Conservation (phyloP, 345 rosid genomes). For the Gossypioides kirkii region DNA sequence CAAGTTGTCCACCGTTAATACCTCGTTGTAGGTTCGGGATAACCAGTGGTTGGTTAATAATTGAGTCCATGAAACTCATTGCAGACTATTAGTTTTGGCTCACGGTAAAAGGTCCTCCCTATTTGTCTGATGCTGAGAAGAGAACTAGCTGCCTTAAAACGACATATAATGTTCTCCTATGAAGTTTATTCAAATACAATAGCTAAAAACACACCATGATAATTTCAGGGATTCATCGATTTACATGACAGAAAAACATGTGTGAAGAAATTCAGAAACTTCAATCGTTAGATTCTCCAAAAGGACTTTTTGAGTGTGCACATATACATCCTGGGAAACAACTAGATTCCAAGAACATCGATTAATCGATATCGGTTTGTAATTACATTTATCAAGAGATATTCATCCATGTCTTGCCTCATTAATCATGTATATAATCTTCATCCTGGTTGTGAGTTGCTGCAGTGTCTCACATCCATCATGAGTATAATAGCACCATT, state of each 20-base stretch:
- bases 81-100: no score
- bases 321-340: not conserved
- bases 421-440: constrained; percentile 3
- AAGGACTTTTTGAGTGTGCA: constrained; percentile 5
- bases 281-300: not conserved
- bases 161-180: not conserved
- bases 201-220: not conserved
- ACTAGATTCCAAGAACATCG: not conserved
- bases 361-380: not conserved
- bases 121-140: not conserved
- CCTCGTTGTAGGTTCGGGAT: no score
- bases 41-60: no score
- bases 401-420: not conserved
- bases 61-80: no score
- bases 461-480: not conserved
- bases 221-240: not conserved
- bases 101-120: no score
- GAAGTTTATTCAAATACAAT: not conserved
- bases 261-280: not conserved
- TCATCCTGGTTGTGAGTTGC: not conserved
- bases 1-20: not conserved
- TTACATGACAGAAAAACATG: not conserved
- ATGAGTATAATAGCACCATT: not conserved
- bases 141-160: not conserved
- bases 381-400: not conserved